Evolutionary conservation across 805 yeast genomes (phyloP).

Genomic region (Isabelozyma heimii): DNA sequence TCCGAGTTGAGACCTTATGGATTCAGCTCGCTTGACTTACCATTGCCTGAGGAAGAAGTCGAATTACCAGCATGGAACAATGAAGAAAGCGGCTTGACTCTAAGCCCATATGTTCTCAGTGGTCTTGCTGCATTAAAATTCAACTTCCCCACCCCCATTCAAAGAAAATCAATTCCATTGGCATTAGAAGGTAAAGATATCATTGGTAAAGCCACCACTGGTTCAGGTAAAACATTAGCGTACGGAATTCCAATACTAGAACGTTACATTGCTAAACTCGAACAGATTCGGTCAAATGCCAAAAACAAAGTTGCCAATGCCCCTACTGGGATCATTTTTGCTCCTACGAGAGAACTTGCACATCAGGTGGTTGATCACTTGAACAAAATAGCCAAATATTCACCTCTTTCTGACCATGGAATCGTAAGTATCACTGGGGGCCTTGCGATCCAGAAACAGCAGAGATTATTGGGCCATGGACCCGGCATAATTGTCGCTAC

Average conservation of each 20-base stretch:
- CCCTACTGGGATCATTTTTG: conserved; percentile 78
- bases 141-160: conserved; percentile 79
- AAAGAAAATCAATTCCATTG: conserved; percentile 67
- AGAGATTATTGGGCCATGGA: conserved; percentile 66
- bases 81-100: conserved; percentile 34
- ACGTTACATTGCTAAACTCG: conserved; percentile 38
- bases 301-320: conserved; percentile 21
- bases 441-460: conserved; percentile 88
- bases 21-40: conserved; percentile 23
- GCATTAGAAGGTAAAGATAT: conserved; percentile 76
- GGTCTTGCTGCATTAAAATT: conserved; percentile 63
- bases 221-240: conserved; percentile 96
- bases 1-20: conserved; percentile 24
- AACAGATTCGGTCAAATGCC: conserved; percentile 10
- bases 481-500: conserved; percentile 90
- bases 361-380: conserved; percentile 88
- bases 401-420: conserved; percentile 52
- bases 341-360: conserved; percentile 96
- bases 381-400: conserved; percentile 48
- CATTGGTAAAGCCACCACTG: conserved; percentile 95
- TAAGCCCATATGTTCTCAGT: conserved; percentile 56
- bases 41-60: conserved; percentile 35
- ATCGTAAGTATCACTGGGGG: conserved; percentile 91
- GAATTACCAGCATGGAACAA: conserved; percentile 63
- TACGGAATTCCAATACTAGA: conserved; percentile 92